These are phyloP conservation scores for Voacanga thouarsii DNA, from an alignment of 257 asterid genomes.

Conservation along the genomic window DNA sequence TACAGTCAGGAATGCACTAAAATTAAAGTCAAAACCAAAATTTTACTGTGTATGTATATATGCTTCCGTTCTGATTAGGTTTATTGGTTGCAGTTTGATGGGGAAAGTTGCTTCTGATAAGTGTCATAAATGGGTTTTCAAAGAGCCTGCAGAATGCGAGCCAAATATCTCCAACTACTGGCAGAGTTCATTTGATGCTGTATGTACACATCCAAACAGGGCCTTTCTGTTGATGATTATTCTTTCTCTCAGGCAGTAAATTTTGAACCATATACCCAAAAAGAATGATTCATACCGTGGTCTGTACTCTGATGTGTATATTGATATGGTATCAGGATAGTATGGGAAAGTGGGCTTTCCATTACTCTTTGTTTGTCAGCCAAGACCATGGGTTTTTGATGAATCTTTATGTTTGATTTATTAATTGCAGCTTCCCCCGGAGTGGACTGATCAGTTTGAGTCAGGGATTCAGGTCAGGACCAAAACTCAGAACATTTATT, in stretches of 20 bases:
- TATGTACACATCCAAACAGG: slow-evolving; percentile 34
- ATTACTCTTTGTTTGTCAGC: slow-evolving; percentile 28
- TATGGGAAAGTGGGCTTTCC: slow-evolving; percentile 15
- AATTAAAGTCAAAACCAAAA: background rate
- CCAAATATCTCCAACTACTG: slow-evolving; percentile 96
- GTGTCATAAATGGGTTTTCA: slow-evolving; percentile 99
- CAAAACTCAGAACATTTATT: slow-evolving; percentile 4
- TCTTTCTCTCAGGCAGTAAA: background rate
- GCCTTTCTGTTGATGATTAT: slow-evolving; percentile 20
- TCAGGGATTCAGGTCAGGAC: slow-evolving; percentile 91
- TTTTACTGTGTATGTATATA: slow-evolving; percentile 22
- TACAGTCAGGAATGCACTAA: background rate
- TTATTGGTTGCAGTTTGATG: slow-evolving; percentile 86
- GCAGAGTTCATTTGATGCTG: slow-evolving; percentile 99
- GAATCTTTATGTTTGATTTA: slow-evolving; percentile 28
- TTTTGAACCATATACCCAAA: background rate
- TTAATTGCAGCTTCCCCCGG: slow-evolving; percentile 81
- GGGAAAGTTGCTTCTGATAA: slow-evolving; percentile 99
- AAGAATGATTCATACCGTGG: background rate
- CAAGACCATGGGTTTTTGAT: slow-evolving; percentile 28
- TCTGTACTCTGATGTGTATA: background rate
- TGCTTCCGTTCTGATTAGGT: slow-evolving; percentile 32
- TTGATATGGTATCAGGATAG: background rate
- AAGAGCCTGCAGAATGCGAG: slow-evolving; percentile 95
- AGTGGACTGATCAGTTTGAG: slow-evolving; percentile 99